Evolutionary conservation across 495 filamentous ascomycete species (phyloP).

Genomic region (Darksidea phi): DNA sequence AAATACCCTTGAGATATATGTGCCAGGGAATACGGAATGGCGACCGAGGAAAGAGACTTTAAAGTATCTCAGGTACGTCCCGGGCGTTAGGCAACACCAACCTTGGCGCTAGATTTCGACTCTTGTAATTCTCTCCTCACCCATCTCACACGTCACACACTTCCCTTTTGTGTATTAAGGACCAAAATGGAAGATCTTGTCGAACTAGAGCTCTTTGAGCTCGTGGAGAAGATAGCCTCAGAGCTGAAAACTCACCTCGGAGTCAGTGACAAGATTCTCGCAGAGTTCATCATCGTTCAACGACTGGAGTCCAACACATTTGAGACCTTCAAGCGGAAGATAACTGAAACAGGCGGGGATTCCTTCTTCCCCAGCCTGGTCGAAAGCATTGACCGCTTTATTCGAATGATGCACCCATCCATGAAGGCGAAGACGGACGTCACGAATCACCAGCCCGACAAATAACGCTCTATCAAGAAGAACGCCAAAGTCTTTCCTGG

Average conservation of each 20-base stretch:
- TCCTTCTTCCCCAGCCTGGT: conserved; percentile 92
- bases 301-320: conserved; percentile 72
- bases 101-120: too few species aligned
- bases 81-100: too few species aligned
- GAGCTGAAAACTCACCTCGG: conserved; percentile 94
- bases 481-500: too few species aligned
- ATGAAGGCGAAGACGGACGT: conserved; percentile 56
- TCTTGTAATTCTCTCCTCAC: too few species aligned
- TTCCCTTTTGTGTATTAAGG: too few species aligned
- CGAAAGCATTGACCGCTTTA: conserved; percentile 84
- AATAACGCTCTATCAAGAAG: too few species aligned
- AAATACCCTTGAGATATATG: too few species aligned
- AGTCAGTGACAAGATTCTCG: conserved; percentile 87
- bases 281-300: conserved; percentile 92
- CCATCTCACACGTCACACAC: too few species aligned
- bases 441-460: too few species aligned
- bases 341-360: conserved; percentile 75
- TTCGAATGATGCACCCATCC: conserved; percentile 86
- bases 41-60: too few species aligned
- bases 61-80: too few species aligned
- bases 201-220: conserved; percentile 84
- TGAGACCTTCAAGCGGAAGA: conserved; percentile 66
- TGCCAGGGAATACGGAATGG: too few species aligned
- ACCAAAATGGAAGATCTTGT: conserved; percentile 96
- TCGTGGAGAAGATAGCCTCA: conserved; percentile 90